Percentiles rank a stretch among this genome's conserved stretches.
These are phyloP conservation scores for Dendrobium huoshanense DNA, from an alignment of 106 monocot species.

Conservation along the genomic window DNA sequence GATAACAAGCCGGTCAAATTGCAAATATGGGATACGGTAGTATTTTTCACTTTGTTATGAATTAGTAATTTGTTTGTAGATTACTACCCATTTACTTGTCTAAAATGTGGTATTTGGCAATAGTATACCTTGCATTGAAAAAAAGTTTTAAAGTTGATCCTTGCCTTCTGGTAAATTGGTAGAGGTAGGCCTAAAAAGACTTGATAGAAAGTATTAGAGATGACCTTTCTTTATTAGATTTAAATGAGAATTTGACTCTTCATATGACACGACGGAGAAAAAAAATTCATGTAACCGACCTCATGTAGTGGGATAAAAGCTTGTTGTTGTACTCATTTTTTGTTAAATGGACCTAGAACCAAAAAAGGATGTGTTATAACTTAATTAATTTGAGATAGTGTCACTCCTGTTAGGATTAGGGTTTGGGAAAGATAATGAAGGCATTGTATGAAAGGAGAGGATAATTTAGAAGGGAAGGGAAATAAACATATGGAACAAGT, in stretches of 20 bases:
- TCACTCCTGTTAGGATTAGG: background rate
- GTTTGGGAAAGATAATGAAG: background rate
- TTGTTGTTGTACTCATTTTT: no score
- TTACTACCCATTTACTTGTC: background rate
- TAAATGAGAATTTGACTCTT: no score
- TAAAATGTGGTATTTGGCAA: background rate
- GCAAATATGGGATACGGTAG: constrained; percentile 98
- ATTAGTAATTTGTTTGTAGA: background rate
- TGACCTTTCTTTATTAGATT: no score
- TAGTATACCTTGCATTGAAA: background rate
- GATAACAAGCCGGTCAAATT: constrained; percentile 92
- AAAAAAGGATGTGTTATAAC: background rate
- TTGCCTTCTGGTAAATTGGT: background rate
- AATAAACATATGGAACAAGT: background rate
- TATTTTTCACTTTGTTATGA: constrained; percentile 1
- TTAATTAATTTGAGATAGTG: background rate
- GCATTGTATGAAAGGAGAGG: background rate
- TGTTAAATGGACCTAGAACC: background rate
- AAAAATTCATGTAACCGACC: no score
- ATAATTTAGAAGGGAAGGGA: background rate
- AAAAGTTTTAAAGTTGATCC: background rate
- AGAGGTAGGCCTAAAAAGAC: no score
- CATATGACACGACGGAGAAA: no score
- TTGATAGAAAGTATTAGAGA: no score
- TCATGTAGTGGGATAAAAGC: no score